Evolutionary conservation across 1,284 basidiomycete genomes (phyloP).

Genomic region (Ustilago bromivora): DNA sequence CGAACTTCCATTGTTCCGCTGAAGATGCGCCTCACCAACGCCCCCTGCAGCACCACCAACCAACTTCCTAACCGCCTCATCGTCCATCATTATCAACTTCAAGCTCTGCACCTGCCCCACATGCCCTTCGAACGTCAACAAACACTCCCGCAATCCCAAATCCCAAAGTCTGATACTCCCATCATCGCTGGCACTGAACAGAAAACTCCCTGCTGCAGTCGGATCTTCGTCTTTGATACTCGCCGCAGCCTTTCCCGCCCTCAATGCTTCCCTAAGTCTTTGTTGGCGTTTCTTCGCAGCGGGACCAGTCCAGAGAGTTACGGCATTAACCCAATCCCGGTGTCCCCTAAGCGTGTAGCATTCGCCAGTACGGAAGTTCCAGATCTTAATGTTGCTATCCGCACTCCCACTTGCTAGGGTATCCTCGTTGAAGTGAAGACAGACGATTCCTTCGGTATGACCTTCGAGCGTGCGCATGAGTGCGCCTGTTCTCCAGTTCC

Average conservation of each 20-base stretch:
- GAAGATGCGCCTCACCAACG: slow-evolving; percentile 32
- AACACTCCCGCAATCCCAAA: slow-evolving; percentile 81
- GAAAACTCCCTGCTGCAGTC: slow-evolving; percentile 57
- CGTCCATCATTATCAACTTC: slow-evolving; percentile 76
- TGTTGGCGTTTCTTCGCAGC: slow-evolving; percentile 63
- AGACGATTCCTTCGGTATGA: slow-evolving; percentile 91
- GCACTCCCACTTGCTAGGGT: slow-evolving; percentile 77
- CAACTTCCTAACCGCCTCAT: slow-evolving; percentile 62
- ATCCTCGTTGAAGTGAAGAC: slow-evolving; percentile 90
- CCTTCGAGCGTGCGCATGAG: slow-evolving; percentile 88
- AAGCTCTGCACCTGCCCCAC: slow-evolving; percentile 95
- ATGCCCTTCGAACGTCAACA: slow-evolving; percentile 88
- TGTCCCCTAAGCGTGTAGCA: slow-evolving; percentile 94
- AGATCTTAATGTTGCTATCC: slow-evolving; percentile 72
- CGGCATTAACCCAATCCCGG: slow-evolving; percentile 95
- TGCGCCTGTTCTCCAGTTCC: slow-evolving; percentile 96
- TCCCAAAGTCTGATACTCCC: slow-evolving; percentile 95
- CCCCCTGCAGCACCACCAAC: slow-evolving; percentile 65
- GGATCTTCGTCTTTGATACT: slow-evolving; percentile 70
- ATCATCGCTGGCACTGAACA: slow-evolving; percentile 97
- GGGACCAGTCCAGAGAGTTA: slow-evolving; percentile 88
- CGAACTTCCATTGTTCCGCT: slow-evolving; percentile 9
- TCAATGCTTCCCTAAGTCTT: slow-evolving; percentile 43
- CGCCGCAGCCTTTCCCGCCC: slow-evolving; percentile 70
- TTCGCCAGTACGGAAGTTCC: slow-evolving; percentile 92